Evolutionary conservation across 2,329 filamentous ascomycete species (phyloP).

Genomic region (Clarireedia homoeocarpa): DNA sequence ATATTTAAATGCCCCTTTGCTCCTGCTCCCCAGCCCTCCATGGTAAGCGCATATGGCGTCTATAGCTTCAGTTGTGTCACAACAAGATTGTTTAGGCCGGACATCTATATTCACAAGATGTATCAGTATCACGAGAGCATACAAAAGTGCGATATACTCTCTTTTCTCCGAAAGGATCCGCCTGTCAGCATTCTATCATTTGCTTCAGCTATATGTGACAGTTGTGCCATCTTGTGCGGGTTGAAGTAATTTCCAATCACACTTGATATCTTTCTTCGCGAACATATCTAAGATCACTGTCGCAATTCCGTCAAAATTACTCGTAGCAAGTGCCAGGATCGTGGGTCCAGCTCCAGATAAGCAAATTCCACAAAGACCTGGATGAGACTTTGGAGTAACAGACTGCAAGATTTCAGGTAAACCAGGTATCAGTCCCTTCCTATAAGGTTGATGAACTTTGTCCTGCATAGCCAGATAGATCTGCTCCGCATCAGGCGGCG

Average conservation of each 20-base stretch:
- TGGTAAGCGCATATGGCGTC: not conserved
- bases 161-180: not conserved
- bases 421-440: constrained; percentile 83
- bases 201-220: constrained; percentile 23
- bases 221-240: constrained; percentile 61
- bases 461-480: constrained; percentile 99
- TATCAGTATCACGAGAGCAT: not conserved
- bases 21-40: not conserved
- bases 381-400: constrained; percentile 80
- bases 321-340: constrained; percentile 84
- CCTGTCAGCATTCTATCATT: not conserved
- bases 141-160: not conserved
- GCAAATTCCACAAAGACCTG: constrained; percentile 87
- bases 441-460: constrained; percentile 94
- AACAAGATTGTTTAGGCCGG: not conserved
- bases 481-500: constrained; percentile 82
- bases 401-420: constrained; percentile 84
- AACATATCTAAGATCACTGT: constrained; percentile 69
- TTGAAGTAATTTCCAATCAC: constrained; percentile 80
- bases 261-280: constrained; percentile 63
- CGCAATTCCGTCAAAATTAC: constrained; percentile 84
- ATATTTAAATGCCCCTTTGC: not conserved
- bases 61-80: not conserved
- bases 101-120: not conserved
- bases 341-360: constrained; percentile 92